These are phyloP conservation scores for Triangularia verruculosa DNA, from an alignment of 2,329 filamentous ascomycete genomes.

Conservation along the genomic window DNA sequence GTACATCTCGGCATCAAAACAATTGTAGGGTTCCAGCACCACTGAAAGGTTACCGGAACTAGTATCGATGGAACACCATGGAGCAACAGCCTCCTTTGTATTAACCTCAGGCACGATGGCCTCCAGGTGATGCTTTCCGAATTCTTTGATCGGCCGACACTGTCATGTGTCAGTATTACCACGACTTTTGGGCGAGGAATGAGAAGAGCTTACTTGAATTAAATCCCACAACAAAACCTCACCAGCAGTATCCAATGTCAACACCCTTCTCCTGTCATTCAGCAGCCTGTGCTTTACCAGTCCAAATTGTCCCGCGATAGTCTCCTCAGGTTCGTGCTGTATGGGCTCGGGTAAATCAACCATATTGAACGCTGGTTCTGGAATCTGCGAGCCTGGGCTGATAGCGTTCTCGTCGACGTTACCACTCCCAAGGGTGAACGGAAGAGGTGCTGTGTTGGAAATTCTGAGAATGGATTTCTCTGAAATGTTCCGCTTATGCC, in stretches of 20 bases:
- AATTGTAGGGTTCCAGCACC: constrained; percentile 88
- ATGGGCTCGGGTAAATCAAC: constrained; percentile 58
- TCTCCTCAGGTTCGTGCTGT: constrained; percentile 68
- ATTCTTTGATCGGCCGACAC: constrained; percentile 86
- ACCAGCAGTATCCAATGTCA: constrained; percentile 91
- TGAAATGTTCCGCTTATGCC: constrained; percentile 63
- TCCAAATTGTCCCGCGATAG: constrained; percentile 92
- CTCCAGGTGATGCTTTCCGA: constrained; percentile 89
- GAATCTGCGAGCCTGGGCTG: constrained; percentile 51
- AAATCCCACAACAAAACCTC: constrained; percentile 96
- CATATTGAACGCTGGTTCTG: constrained; percentile 52
- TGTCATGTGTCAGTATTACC: constrained; percentile 35
- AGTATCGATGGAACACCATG: constrained; percentile 95
- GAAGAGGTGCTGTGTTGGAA: constrained; percentile 79
- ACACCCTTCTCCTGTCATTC: constrained; percentile 82
- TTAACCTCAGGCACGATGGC: constrained; percentile 87
- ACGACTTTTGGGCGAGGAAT: no score
- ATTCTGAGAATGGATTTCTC: constrained; percentile 75
- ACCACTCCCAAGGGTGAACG: constrained; percentile 49
- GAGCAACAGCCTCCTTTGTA: constrained; percentile 82
- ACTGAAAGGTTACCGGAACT: constrained; percentile 90
- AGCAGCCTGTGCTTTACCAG: constrained; percentile 89
- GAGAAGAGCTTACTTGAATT: constrained; percentile 60
- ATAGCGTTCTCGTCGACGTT: constrained; percentile 45
- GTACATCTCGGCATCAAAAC: constrained; percentile 96